phyloP scores from a whole-genome alignment of 2,329 filamentous ascomycete genomes.

The Penicillium decumbens region DNA sequence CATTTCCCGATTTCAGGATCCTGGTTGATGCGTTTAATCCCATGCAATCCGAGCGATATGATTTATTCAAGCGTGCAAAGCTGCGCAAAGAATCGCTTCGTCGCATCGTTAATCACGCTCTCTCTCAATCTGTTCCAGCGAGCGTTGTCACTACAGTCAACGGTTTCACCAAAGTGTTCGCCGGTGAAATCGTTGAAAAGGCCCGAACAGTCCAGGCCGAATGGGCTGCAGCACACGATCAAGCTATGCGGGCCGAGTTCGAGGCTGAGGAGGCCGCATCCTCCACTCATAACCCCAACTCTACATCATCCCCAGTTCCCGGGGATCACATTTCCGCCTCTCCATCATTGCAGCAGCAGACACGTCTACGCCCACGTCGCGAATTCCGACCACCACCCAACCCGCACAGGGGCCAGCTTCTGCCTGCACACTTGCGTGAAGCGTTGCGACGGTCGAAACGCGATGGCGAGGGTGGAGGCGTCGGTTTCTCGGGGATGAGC shows the following conservation, averaged over 20 bases:
- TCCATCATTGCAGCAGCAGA: slow-evolving; percentile 3
- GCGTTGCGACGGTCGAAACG: slow-evolving; percentile 47
- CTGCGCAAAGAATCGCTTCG: slow-evolving; percentile 49
- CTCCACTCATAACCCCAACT: slow-evolving; percentile 11
- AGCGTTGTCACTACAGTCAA: slow-evolving; percentile 61
- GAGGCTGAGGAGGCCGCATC: slow-evolving; percentile 51
- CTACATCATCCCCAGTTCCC: background rate
- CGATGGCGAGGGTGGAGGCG: slow-evolving; percentile 47
- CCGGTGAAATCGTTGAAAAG: slow-evolving; percentile 61
- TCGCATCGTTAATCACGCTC: slow-evolving; percentile 61
- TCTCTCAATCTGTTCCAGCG: slow-evolving; percentile 62
- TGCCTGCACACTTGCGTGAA: slow-evolving; percentile 49
- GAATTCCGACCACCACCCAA: slow-evolving; percentile 41
- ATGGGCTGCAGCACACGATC: slow-evolving; percentile 48
- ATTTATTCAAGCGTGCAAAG: slow-evolving; percentile 48
- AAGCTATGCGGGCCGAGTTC: slow-evolving; percentile 52
- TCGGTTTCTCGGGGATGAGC: slow-evolving; percentile 47
- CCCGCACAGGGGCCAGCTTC: slow-evolving; percentile 45
- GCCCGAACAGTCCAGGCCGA: slow-evolving; percentile 59
- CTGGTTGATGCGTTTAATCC: slow-evolving; percentile 46
- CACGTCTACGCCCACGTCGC: slow-evolving; percentile 20
- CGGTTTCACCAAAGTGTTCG: slow-evolving; percentile 63
- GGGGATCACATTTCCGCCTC: background rate
- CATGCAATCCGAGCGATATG: slow-evolving; percentile 47
- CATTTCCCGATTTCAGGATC: slow-evolving; percentile 28